Percentiles rank a stretch among this genome's conserved stretches.
These are phyloP conservation scores for Triadica sebifera DNA, from an alignment of 345 rosid species.

Conservation along the genomic window DNA sequence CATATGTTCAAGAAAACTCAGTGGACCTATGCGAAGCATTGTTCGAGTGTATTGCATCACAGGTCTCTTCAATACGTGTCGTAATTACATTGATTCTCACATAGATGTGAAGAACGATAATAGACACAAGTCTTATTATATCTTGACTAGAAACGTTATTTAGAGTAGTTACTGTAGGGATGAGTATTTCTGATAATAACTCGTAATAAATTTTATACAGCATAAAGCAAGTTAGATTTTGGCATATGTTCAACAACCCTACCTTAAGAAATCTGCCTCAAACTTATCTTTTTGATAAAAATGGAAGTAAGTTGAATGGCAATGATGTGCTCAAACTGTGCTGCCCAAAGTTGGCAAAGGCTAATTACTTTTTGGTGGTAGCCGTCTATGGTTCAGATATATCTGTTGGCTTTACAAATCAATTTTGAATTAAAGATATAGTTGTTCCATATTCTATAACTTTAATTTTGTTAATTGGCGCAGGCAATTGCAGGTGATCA, in stretches of 20 bases:
- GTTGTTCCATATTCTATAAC: too few relatives aligned
- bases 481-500: too few relatives aligned
- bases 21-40: slow-evolving; percentile 1
- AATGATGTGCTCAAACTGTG: neutral
- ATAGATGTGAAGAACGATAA: neutral
- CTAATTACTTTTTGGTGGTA: too few relatives aligned
- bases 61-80: neutral
- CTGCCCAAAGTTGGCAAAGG: too few relatives aligned
- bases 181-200: neutral
- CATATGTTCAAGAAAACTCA: neutral
- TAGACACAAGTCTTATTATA: neutral
- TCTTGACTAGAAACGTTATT: neutral
- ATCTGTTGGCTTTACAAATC: too few relatives aligned
- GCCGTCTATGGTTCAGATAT: too few relatives aligned
- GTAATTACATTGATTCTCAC: neutral
- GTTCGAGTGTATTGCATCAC: neutral
- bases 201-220: neutral
- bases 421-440: too few relatives aligned
- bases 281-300: neutral
- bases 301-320: neutral
- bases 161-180: neutral
- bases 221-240: neutral
- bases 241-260: neutral
- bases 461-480: too few relatives aligned
- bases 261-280: neutral